These are phyloP conservation scores for Zizania latifolia DNA, from an alignment of 176 grass and related monocot species.

Conservation along the genomic window DNA sequence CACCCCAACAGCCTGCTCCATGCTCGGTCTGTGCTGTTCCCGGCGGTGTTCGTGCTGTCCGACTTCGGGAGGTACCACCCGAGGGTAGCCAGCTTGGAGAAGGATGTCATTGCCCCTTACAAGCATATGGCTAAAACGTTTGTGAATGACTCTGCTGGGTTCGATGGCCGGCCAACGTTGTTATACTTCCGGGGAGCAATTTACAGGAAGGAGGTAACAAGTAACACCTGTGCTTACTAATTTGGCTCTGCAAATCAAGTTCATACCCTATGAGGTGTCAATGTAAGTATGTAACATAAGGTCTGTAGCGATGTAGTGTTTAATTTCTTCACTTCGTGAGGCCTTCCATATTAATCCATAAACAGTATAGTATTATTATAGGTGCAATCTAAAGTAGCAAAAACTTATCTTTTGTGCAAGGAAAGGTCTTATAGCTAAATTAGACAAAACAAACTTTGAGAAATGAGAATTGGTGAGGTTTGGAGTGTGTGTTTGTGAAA, in stretches of 20 bases:
- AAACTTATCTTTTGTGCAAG: neutral
- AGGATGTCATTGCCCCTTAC: conserved; percentile 83
- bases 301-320: neutral
- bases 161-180: conserved; percentile 58
- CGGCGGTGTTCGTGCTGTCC: conserved; percentile 67
- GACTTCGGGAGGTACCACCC: conserved; percentile 88
- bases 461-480: neutral
- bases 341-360: too few relatives aligned
- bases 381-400: neutral
- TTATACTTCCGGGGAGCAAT: conserved; percentile 89
- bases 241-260: neutral
- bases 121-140: conserved; percentile 68
- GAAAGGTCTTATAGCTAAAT: neutral
- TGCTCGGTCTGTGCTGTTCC: conserved; percentile 46
- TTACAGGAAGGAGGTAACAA: conserved; percentile 94
- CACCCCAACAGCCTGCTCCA: conserved; percentile 90
- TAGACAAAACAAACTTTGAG: neutral
- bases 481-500: neutral
- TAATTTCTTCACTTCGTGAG: neutral
- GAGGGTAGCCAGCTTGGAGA: conserved; percentile 75
- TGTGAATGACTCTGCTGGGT: conserved; percentile 60
- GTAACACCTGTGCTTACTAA: conserved; percentile 31
- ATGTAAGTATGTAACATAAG: neutral
- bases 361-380: neutral
- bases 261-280: neutral